These are phyloP conservation scores for Rhodotorula sp. DNA, from an alignment of 1,284 basidiomycete species.

Conservation along the genomic window DNA sequence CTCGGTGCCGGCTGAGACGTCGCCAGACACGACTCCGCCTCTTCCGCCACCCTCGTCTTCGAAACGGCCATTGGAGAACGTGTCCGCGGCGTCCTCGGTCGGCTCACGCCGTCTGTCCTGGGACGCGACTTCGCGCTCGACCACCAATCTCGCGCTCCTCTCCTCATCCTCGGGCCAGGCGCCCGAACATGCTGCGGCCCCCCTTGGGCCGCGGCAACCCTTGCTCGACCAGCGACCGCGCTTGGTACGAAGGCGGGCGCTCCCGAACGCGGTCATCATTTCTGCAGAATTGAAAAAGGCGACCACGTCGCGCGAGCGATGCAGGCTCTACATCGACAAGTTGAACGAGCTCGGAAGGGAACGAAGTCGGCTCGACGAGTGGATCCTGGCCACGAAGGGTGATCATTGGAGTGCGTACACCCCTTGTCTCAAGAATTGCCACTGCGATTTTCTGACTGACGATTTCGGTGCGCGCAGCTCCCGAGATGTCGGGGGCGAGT, in stretches of 20 bases:
- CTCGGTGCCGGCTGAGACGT: neutral
- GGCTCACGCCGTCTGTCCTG: neutral
- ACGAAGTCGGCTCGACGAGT: conserved; percentile 74
- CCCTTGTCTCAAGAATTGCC: neutral
- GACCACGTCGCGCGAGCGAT: conserved; percentile 68
- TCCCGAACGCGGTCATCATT: conserved; percentile 28
- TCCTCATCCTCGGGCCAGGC: no score
- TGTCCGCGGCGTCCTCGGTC: neutral
- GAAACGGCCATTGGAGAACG: neutral
- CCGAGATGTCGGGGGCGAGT: conserved; percentile 3
- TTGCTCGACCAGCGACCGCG: neutral
- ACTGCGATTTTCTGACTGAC: neutral
- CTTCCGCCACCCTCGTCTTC: neutral
- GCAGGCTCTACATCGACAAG: conserved; percentile 71
- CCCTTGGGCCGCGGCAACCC: no score
- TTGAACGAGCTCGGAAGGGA: conserved; percentile 75
- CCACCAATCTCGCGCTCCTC: neutral
- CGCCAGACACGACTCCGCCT: neutral
- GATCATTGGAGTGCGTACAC: neutral
- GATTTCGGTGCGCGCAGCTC: neutral
- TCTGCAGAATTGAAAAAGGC: conserved; percentile 59
- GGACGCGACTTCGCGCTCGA: neutral
- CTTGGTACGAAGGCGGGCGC: conserved; percentile 18
- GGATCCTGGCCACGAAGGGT: conserved; percentile 51
- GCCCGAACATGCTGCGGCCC: no score